Conservation (phyloP, 2,329 filamentous ascomycete species). For the Aspergillus chevalieri region DNA sequence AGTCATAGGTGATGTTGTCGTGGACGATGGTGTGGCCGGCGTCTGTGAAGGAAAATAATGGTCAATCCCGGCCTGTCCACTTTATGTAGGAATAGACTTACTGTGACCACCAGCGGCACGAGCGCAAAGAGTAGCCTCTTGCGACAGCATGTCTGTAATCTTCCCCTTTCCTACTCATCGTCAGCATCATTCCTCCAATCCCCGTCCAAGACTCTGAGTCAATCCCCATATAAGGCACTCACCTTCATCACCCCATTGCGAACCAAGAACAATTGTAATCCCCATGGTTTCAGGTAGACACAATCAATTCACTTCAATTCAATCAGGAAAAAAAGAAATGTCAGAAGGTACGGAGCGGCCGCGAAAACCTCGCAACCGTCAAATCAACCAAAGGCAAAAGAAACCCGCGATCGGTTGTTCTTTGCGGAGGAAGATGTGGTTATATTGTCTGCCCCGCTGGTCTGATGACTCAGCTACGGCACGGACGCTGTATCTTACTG, state of each 20-base stretch:
- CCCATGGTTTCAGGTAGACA: conserved; percentile 20
- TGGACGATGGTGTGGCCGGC: conserved; percentile 46
- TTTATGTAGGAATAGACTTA: conserved; percentile 21
- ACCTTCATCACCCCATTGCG: conserved; percentile 47
- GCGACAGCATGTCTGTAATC: conserved; percentile 43
- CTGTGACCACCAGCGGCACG: conserved; percentile 44
- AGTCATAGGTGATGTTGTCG: conserved; percentile 42
- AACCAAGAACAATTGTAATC: conserved; percentile 40
- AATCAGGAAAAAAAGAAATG: no score
- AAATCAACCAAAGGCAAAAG: conserved; percentile 22
- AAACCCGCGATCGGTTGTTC: neutral
- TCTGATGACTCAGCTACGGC: neutral
- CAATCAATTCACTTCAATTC: neutral
- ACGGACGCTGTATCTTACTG: neutral
- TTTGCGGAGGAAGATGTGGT: conserved; percentile 3
- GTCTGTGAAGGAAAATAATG: conserved; percentile 18
- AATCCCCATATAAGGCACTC: conserved; percentile 1
- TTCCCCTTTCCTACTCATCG: conserved; percentile 39
- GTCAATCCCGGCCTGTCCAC: neutral
- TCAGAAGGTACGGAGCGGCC: conserved; percentile 17
- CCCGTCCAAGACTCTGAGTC: neutral
- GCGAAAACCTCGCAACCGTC: conserved; percentile 22
- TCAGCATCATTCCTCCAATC: conserved; percentile 6
- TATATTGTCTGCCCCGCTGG: neutral
- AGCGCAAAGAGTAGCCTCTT: conserved; percentile 39